Percentiles rank a stretch among this genome's conserved stretches.
These are phyloP conservation scores for Juncus inflexus DNA, from an alignment of 176 grass and related monocot species.

Conservation along the genomic window DNA sequence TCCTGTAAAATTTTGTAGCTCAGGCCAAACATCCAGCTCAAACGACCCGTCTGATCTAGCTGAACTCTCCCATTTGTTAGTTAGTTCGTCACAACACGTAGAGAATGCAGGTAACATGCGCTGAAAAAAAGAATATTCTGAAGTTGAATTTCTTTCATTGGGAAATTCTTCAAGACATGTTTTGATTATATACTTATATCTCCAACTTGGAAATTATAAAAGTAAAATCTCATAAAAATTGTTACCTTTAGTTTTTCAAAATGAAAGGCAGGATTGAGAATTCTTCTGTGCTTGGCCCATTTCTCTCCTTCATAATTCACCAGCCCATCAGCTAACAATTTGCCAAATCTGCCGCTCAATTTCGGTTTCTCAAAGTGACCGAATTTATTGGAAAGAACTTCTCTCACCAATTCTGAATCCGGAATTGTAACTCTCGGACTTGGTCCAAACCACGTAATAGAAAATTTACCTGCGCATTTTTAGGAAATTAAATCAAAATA, in stretches of 20 bases:
- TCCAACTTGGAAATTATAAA: neutral
- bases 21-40: too few species aligned
- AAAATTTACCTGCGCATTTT: neutral
- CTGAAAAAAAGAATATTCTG: neutral
- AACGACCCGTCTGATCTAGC: conserved; percentile 6
- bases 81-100: too few species aligned
- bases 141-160: neutral
- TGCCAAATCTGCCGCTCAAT: neutral
- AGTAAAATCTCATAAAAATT: neutral
- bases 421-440: too few species aligned
- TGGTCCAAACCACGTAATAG: neutral
- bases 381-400: too few species aligned
- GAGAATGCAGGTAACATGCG: too few species aligned
- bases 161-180: too few species aligned
- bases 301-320: too few species aligned
- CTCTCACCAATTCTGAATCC: too few species aligned
- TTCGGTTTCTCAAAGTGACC: too few species aligned
- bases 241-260: neutral
- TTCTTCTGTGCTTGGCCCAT: too few species aligned
- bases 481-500: conserved; percentile 1
- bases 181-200: too few species aligned
- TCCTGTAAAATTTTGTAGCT: too few species aligned
- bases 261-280: neutral
- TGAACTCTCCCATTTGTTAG: conserved; percentile 50
- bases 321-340: neutral